Evolutionary conservation across 2,329 filamentous ascomycete genomes (phyloP), one percentile per base, ranked within the genome.

Genomic region (Pseudogymnoascus sp.): DNA sequence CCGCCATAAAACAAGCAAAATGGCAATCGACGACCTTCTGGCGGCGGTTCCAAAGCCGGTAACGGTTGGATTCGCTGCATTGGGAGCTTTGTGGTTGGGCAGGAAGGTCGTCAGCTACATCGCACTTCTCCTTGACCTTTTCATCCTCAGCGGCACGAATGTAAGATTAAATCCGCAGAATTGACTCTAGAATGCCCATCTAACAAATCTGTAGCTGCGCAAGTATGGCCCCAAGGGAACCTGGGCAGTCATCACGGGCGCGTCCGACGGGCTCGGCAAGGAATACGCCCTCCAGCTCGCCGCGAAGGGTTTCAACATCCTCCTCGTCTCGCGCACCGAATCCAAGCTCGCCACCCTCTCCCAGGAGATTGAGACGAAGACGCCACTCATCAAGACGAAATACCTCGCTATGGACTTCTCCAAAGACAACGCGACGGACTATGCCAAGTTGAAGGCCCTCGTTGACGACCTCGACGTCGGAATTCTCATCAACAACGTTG

Each of bases 401-500:
- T 84, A 83, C 11, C 77, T 96, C 33, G 86, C 92, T 29, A 97
- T 99, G 90, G 94, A 99, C 78, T 99, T 94, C 74, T 81, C 90
- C 6, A 78, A 84, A 71, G 88, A 96, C 74, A 79, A 86, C 66
- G 86, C 94, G 65, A 78, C 80, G 61, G 92, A 97, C 76, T 97
- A 94, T 78, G 82, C 84, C 61, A 81, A 82, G 54, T 80, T 99
- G 58, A 83, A 84, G 66, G 78, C 83, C 65, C 75, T 90, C 24
- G 77, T 96, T 59, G 75, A 84, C 17, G 87, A 82, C 6, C 83
- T 96, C 39, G 92, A 97, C 67, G 78, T 99, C 26, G 87, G 87
- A 47, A 88, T 99, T 64, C 78, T 99, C 65, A 82, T 99, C 80
- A 99, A 99, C 82, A 99, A 99, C 70, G 94, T 99, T 61, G 94